phyloP scores from a whole-genome alignment of 2,329 filamentous ascomycete species.

The Colletotrichum agaves region DNA sequence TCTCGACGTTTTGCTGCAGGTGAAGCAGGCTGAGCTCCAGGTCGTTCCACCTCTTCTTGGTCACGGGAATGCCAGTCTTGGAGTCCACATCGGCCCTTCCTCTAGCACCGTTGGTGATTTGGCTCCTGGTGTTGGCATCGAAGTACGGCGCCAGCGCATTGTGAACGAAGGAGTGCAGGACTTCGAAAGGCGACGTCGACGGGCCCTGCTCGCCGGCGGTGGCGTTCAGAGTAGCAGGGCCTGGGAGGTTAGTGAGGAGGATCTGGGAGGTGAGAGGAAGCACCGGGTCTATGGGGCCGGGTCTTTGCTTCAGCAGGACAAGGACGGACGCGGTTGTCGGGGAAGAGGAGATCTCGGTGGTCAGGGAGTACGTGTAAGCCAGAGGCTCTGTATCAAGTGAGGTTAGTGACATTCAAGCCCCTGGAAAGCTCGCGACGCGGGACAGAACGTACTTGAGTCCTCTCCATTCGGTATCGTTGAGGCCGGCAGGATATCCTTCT shows the following conservation, averaged over 20 bases:
- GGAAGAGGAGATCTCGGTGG: conserved; percentile 82
- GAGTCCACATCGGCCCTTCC: conserved; percentile 86
- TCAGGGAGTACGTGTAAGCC: conserved; percentile 80
- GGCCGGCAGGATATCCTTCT: conserved; percentile 77
- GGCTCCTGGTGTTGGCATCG: conserved; percentile 91
- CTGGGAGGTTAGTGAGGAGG: conserved; percentile 91
- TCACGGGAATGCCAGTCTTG: conserved; percentile 95
- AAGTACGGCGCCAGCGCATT: conserved; percentile 95
- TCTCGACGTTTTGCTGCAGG: conserved; percentile 97
- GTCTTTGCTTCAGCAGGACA: conserved; percentile 84
- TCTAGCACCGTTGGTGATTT: conserved; percentile 71
- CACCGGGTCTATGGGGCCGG: conserved; percentile 85
- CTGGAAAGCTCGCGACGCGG: neutral
- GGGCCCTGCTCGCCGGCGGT: conserved; percentile 76
- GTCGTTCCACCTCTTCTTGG: conserved; percentile 96
- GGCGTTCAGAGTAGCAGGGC: conserved; percentile 76
- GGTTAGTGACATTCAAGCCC: conserved; percentile 42
- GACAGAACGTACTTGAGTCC: conserved; percentile 32
- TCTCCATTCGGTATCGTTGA: conserved; percentile 63
- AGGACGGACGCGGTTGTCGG: conserved; percentile 86
- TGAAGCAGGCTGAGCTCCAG: conserved; percentile 90
- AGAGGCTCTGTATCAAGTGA: conserved; percentile 49
- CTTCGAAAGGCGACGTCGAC: conserved; percentile 86
- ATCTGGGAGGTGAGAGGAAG: conserved; percentile 88
- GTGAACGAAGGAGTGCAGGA: conserved; percentile 91